A percentile compares a stretch with the other conserved stretches of the same genome.
Conservation (phyloP, 78 protist genomes). For the Anaeramoeba flamelloides region DNA sequence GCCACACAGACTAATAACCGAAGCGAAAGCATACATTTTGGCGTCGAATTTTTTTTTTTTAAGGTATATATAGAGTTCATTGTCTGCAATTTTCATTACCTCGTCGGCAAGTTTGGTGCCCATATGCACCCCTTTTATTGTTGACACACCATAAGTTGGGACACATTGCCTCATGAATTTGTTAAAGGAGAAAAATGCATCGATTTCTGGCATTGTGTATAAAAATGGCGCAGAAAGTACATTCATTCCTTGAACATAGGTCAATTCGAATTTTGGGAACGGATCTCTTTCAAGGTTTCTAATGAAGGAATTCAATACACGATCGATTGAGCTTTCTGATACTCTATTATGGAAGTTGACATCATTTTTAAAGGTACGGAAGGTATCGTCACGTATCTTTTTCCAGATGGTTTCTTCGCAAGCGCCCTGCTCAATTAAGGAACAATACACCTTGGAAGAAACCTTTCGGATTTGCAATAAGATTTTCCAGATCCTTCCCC, state of each 20-base stretch:
- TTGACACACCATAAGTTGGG: background rate
- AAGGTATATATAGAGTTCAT: background rate
- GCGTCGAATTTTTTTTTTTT: background rate
- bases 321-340: background rate
- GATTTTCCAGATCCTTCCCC: background rate
- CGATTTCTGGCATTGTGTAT: background rate
- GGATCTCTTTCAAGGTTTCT: background rate
- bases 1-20: background rate
- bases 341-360: background rate
- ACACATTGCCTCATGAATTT: background rate
- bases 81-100: background rate
- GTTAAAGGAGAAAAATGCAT: background rate
- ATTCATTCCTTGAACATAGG: conserved; percentile 1
- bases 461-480: background rate
- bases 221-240: background rate
- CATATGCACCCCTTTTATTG: background rate
- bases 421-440: background rate
- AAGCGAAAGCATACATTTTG: background rate
- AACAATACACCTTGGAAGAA: background rate
- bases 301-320: background rate
- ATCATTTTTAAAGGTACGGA: background rate
- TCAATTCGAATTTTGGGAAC: background rate
- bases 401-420: background rate
- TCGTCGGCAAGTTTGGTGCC: background rate
- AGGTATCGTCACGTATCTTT: background rate